A percentile compares a stretch with the other conserved stretches of the same genome.
These are phyloP conservation scores for Cyphellophora europaea DNA, from an alignment of 2,329 filamentous ascomycete species.

Conservation along the genomic window DNA sequence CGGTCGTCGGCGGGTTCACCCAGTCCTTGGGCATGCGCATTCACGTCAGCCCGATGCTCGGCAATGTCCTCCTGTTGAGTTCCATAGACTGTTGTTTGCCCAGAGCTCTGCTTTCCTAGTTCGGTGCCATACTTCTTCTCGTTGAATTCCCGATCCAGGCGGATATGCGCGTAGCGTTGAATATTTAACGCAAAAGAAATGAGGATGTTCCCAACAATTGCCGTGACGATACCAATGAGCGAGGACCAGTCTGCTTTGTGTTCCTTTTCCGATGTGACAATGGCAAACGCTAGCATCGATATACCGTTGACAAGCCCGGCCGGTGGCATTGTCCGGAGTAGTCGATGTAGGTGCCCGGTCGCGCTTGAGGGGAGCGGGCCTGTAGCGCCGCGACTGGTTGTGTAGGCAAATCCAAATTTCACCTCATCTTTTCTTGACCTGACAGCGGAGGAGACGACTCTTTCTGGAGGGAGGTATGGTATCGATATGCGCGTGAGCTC, in stretches of 20 bases:
- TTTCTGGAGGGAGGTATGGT: no score
- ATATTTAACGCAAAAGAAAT: constrained; percentile 95
- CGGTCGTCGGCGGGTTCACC: constrained; percentile 21
- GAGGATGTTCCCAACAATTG: constrained; percentile 83
- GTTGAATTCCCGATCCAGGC: constrained; percentile 62
- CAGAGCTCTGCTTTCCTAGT: background rate
- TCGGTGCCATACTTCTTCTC: constrained; percentile 27
- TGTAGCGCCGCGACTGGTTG: no score
- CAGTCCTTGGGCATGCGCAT: constrained; percentile 5
- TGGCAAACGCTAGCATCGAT: no score
- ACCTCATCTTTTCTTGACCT: no score
- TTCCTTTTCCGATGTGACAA: no score
- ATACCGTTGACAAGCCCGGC: no score
- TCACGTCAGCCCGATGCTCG: constrained; percentile 10
- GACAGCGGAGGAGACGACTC: no score
- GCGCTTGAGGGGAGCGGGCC: no score
- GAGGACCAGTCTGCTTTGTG: constrained; percentile 72
- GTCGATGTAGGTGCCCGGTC: no score
- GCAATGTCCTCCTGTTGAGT: constrained; percentile 13
- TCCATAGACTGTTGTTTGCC: constrained; percentile 8
- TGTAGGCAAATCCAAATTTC: no score
- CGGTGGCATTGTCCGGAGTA: no score
- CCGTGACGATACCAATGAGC: constrained; percentile 86
- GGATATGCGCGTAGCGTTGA: constrained; percentile 88
- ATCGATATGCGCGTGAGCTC: no score